Evolutionary conservation across 768 basidiomycete genomes (phyloP).

Genomic region (Phlegmacium glaucopus): DNA sequence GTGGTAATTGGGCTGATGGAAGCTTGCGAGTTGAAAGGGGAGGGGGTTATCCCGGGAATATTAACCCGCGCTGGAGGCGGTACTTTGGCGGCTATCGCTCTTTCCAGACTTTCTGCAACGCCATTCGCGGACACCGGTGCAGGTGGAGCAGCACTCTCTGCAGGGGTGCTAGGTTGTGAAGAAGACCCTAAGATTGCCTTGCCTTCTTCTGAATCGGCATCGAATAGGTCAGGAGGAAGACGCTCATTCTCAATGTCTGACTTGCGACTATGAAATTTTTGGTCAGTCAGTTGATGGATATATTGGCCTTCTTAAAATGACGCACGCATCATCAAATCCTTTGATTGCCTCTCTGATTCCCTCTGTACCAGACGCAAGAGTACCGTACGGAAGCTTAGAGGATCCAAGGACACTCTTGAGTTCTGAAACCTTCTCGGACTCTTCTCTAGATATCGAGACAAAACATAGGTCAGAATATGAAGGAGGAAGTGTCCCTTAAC

Average conservation of each 20-base stretch:
- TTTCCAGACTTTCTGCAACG: conserved; percentile 41
- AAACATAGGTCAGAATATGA: neutral
- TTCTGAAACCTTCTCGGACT: conserved; percentile 96
- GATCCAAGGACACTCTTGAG: conserved; percentile 88
- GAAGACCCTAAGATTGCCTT: conserved; percentile 52
- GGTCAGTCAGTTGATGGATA: too few relatives aligned
- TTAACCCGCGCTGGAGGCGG: conserved; percentile 28
- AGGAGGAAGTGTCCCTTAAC: conserved; percentile 17
- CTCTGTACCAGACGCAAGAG: conserved; percentile 84
- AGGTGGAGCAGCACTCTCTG: conserved; percentile 40
- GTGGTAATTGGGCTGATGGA: conserved; percentile 40
- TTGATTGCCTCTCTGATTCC: conserved; percentile 94
- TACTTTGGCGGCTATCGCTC: conserved; percentile 28
- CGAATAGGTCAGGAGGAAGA: conserved; percentile 93
- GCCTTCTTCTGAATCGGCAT: conserved; percentile 70
- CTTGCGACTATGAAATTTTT: conserved; percentile 62
- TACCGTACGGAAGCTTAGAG: conserved; percentile 74
- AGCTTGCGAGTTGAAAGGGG: conserved; percentile 21
- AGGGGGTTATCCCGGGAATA: conserved; percentile 24
- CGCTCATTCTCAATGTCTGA: conserved; percentile 99
- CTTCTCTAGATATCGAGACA: conserved; percentile 61
- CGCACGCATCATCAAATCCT: conserved; percentile 94
- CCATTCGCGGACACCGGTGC: conserved; percentile 43
- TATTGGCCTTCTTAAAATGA: conserved; percentile 13
- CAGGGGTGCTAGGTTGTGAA: conserved; percentile 53